Conservation (phyloP, 495 filamentous ascomycete species). For the Penicillium coprophilum region DNA sequence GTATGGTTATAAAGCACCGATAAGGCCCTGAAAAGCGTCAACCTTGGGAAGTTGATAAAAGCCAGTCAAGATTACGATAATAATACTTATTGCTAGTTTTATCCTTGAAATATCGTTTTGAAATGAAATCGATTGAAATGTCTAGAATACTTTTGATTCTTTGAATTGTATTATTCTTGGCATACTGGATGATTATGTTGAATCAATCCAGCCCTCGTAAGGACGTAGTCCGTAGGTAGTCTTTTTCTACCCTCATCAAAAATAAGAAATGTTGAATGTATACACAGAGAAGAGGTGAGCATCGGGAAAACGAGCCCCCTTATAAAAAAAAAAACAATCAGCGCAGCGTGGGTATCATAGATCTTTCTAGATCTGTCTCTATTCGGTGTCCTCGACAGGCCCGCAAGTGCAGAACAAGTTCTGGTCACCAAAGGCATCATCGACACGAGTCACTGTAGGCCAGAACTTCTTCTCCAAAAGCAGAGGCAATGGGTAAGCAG, state of each 20-base stretch:
- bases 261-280: constrained; percentile 35
- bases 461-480: constrained; percentile 98
- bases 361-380: constrained; percentile 25
- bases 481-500: constrained; percentile 85
- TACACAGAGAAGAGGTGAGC: constrained; percentile 23
- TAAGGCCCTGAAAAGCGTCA: neutral
- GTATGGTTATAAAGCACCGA: constrained; percentile 3
- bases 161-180: constrained; percentile 3
- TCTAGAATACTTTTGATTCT: neutral
- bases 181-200: constrained; percentile 18
- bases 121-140: neutral
- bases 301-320: constrained; percentile 13
- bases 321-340: constrained; percentile 15
- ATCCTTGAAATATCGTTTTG: neutral
- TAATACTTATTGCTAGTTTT: neutral
- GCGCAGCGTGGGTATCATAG: constrained; percentile 45
- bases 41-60: neutral
- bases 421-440: constrained; percentile 91
- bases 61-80: neutral
- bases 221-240: neutral
- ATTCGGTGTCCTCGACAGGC: constrained; percentile 61
- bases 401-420: constrained; percentile 96
- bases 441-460: constrained; percentile 83
- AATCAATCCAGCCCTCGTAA: constrained; percentile 12
- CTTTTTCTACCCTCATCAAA: constrained; percentile 17